A percentile compares a stretch with the other conserved stretches of the same genome.
phyloP scores from a whole-genome alignment of 176 grass and related monocot species.

The Rhipidocladum racemiflorum region DNA sequence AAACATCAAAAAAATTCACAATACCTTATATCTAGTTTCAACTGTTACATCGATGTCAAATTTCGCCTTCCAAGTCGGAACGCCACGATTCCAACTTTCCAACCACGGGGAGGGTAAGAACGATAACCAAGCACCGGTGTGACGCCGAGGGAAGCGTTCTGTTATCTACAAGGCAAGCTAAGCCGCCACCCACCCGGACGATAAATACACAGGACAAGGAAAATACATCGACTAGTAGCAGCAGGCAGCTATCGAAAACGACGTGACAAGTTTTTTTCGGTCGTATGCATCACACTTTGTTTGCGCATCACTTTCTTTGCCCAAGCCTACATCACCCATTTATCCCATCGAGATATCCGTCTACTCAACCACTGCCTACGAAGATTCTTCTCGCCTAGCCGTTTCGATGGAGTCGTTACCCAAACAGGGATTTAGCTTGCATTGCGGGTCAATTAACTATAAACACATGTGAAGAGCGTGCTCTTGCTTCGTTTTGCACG shows the following conservation, averaged over 20 bases:
- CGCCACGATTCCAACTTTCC: too few species aligned
- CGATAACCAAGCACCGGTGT: neutral
- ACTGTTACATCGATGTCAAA: too few species aligned
- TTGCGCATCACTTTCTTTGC: conserved; percentile 26
- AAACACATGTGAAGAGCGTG: neutral
- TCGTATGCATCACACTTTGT: conserved; percentile 13
- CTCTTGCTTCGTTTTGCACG: neutral
- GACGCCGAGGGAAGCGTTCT: neutral
- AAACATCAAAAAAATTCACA: too few species aligned
- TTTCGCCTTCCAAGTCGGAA: too few species aligned
- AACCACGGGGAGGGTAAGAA: neutral
- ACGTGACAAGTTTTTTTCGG: neutral
- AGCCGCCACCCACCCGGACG: neutral
- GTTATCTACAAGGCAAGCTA: neutral
- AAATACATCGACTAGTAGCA: neutral
- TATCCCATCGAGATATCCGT: neutral
- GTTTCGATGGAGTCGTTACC: neutral
- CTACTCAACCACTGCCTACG: too few species aligned
- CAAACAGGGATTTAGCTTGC: neutral
- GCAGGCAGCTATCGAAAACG: neutral
- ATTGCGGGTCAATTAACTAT: neutral
- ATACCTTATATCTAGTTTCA: too few species aligned
- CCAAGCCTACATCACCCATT: neutral
- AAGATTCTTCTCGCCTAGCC: neutral
- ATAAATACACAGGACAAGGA: neutral